Evolutionary conservation across 2,329 filamentous ascomycete species (phyloP).

Genomic region (Acrocalymma vagum): DNA sequence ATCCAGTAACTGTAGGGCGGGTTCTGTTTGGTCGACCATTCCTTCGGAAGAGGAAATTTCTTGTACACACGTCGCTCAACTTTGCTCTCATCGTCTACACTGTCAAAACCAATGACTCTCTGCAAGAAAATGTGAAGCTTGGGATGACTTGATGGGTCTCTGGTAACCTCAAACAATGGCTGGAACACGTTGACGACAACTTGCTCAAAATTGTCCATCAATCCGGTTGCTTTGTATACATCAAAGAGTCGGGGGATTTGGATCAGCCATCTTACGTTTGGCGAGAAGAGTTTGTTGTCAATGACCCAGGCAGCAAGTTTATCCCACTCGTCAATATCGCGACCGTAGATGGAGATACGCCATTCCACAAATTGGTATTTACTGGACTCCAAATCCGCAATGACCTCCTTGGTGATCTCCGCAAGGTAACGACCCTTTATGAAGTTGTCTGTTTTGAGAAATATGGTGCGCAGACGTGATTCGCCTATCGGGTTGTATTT

Average conservation of each 20-base stretch:
- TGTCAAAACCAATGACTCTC: constrained; percentile 95
- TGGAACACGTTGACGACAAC: constrained; percentile 91
- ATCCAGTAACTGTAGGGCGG: constrained; percentile 99
- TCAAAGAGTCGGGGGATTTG: constrained; percentile 95
- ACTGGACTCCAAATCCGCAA: constrained; percentile 94
- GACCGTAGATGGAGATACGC: constrained; percentile 97
- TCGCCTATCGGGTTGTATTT: constrained; percentile 99
- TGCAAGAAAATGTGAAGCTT: constrained; percentile 96
- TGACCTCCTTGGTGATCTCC: constrained; percentile 98
- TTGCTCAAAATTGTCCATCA: constrained; percentile 91
- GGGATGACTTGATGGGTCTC: constrained; percentile 83
- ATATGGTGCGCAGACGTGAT: constrained; percentile 95
- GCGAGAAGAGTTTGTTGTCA: constrained; percentile 97
- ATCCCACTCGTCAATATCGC: constrained; percentile 93
- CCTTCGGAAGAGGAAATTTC: constrained; percentile 90
- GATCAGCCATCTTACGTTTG: constrained; percentile 96
- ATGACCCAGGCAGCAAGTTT: constrained; percentile 97
- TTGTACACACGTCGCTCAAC: constrained; percentile 91
- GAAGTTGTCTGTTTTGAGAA: constrained; percentile 97
- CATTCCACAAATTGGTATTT: constrained; percentile 99
- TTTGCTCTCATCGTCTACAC: constrained; percentile 98
- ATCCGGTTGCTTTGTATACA: constrained; percentile 87
- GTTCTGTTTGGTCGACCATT: constrained; percentile 92
- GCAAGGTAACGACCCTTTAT: constrained; percentile 95
- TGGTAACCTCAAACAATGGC: constrained; percentile 93